Conservation (phyloP, 768 basidiomycete genomes). For the Podaxis sp. region DNA sequence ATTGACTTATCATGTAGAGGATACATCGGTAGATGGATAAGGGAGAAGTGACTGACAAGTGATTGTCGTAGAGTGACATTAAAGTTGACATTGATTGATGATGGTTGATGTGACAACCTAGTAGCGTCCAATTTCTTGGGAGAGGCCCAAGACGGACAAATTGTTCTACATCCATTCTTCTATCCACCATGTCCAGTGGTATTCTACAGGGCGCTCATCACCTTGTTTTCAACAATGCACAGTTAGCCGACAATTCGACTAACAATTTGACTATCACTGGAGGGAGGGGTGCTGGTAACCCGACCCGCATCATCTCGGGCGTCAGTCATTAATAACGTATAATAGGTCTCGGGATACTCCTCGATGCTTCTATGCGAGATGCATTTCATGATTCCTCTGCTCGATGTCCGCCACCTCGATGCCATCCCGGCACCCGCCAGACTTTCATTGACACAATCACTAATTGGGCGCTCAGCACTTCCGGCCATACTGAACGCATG, state of each 20-base stretch:
- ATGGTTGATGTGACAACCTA: no score
- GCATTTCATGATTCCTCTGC: not conserved
- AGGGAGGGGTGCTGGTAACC: not conserved
- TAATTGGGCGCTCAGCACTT: not conserved
- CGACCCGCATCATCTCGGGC: not conserved
- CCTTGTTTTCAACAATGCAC: not conserved
- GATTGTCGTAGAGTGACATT: no score
- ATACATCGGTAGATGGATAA: no score
- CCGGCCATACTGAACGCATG: not conserved
- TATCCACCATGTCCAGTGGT: not conserved
- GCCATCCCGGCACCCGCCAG: not conserved
- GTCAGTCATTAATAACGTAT: not conserved
- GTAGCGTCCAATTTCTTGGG: no score
- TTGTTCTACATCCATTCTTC: not conserved
- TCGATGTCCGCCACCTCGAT: not conserved
- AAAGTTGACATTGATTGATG: no score
- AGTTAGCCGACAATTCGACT: not conserved
- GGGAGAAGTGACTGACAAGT: no score
- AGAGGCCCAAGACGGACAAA: no score
- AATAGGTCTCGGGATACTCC: not conserved
- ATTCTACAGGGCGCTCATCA: not conserved
- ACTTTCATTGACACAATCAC: not conserved
- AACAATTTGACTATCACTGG: not conserved
- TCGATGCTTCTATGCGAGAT: not conserved
- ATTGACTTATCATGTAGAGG: no score